Evolutionary conservation across 495 filamentous ascomycete species (phyloP).

Genomic region (Hyaloscypha variabilis): DNA sequence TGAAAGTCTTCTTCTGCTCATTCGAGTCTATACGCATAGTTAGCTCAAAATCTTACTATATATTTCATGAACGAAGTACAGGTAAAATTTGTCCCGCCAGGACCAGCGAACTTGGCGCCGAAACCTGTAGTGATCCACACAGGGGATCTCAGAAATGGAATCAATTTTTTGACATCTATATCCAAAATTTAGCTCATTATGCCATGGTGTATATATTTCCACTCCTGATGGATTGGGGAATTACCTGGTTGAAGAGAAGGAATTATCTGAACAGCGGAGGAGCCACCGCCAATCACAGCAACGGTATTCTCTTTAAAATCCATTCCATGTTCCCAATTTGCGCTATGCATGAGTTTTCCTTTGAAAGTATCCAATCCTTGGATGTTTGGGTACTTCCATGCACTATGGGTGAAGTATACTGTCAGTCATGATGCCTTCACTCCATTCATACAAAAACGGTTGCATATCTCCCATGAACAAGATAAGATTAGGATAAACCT

Average conservation of each 20-base stretch:
- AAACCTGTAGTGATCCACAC: constrained; percentile 67
- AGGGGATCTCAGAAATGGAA: constrained; percentile 64
- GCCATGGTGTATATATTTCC: too few species aligned
- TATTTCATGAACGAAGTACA: constrained; percentile 13
- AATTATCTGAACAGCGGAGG: constrained; percentile 56
- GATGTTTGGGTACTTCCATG: constrained; percentile 58
- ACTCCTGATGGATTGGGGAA: neutral
- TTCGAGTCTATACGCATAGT: constrained; percentile 30
- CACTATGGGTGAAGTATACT: neutral
- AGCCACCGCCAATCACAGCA: constrained; percentile 58
- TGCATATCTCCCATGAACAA: too few species aligned
- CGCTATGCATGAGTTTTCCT: constrained; percentile 60
- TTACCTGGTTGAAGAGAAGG: constrained; percentile 40
- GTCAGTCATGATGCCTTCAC: constrained; percentile 33
- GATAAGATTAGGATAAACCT: too few species aligned
- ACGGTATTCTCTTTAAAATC: constrained; percentile 50
- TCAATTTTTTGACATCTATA: constrained; percentile 46
- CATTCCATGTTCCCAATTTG: constrained; percentile 49
- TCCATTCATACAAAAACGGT: too few species aligned
- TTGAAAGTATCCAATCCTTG: constrained; percentile 53
- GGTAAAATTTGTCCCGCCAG: constrained; percentile 12
- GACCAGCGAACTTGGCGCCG: constrained; percentile 30
- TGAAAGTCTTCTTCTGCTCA: constrained; percentile 47
- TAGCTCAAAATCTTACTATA: neutral
- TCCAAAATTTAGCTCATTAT: neutral